Conservation (phyloP, 2,329 filamentous ascomycete species). For the Monosporascus sp. region DNA sequence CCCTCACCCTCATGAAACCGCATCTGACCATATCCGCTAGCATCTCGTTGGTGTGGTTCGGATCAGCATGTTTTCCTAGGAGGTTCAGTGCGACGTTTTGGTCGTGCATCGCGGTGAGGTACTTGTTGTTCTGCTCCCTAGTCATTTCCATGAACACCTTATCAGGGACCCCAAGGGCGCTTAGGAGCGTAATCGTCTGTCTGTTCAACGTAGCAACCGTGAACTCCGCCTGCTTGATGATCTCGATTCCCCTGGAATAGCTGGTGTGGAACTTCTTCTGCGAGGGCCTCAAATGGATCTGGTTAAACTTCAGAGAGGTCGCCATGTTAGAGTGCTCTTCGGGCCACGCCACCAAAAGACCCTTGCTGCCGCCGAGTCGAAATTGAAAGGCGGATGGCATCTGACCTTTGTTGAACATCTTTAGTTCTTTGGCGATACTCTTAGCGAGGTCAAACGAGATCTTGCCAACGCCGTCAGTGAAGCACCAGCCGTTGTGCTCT, state of each 20-base stretch:
- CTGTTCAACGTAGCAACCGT: slow-evolving; percentile 79
- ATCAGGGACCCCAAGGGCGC: slow-evolving; percentile 66
- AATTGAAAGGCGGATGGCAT: slow-evolving; percentile 86
- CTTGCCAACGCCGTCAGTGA: slow-evolving; percentile 90
- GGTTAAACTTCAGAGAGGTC: slow-evolving; percentile 44
- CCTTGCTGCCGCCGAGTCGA: slow-evolving; percentile 87
- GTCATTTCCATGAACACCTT: slow-evolving; percentile 63
- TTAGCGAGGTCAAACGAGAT: slow-evolving; percentile 75
- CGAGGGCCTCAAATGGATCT: slow-evolving; percentile 75
- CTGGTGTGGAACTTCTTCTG: slow-evolving; percentile 79
- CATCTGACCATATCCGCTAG: slow-evolving; percentile 72
- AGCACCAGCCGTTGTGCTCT: slow-evolving; percentile 60
- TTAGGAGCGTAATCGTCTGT: slow-evolving; percentile 83
- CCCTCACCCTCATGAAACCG: slow-evolving; percentile 67
- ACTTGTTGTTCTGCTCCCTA: slow-evolving; percentile 58
- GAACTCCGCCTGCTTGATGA: slow-evolving; percentile 74
- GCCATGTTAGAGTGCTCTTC: slow-evolving; percentile 30
- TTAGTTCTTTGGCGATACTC: slow-evolving; percentile 67
- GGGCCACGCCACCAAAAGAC: slow-evolving; percentile 72
- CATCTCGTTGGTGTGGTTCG: slow-evolving; percentile 71
- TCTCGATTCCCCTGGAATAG: slow-evolving; percentile 67
- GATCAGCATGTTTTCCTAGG: slow-evolving; percentile 72
- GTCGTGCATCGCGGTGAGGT: slow-evolving; percentile 65
- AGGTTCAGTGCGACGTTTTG: slow-evolving; percentile 59
- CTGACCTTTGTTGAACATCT: slow-evolving; percentile 46